These are phyloP conservation scores for Linum usitatissimum DNA, from an alignment of 345 rosid genomes.

Conservation along the genomic window DNA sequence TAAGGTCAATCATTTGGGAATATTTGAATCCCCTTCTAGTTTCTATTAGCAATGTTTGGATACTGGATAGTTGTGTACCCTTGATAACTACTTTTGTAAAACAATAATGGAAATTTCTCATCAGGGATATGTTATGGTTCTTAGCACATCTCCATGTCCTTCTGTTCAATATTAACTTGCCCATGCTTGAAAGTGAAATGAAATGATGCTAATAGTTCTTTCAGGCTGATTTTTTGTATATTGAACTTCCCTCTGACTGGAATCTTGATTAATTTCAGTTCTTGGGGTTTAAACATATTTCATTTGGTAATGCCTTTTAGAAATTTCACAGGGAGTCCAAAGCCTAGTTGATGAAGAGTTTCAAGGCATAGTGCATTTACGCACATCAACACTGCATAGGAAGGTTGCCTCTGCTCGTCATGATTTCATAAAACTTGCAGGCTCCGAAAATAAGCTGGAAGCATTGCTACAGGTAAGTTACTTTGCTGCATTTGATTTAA, in stretches of 20 bases:
- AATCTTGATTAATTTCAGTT: not conserved
- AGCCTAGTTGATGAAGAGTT: constrained; percentile 82
- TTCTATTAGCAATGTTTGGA: too few species aligned
- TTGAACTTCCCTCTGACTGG: not conserved
- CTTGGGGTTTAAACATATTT: too few species aligned
- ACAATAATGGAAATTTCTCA: too few species aligned
- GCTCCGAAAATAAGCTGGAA: constrained; percentile 89
- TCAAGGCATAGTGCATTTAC: constrained; percentile 76
- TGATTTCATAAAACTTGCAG: constrained; percentile 80
- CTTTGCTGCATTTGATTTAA: not conserved
- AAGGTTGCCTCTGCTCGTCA: constrained; percentile 87
- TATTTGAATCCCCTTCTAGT: too few species aligned
- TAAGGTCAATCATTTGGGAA: too few species aligned
- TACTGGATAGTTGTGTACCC: not conserved
- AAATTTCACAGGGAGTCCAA: constrained; percentile 71
- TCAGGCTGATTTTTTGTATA: not conserved
- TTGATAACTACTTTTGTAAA: not conserved
- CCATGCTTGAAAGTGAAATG: not conserved
- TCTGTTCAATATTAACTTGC: not conserved
- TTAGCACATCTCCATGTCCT: not conserved
- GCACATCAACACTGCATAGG: constrained; percentile 84
- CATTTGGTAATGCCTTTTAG: not conserved
- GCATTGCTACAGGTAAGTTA: constrained; percentile 64
- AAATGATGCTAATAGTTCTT: not conserved
- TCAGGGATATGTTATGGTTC: not conserved